phyloP scores from a whole-genome alignment of 2,329 filamentous ascomycete species.

The Stemphylium beticola region DNA sequence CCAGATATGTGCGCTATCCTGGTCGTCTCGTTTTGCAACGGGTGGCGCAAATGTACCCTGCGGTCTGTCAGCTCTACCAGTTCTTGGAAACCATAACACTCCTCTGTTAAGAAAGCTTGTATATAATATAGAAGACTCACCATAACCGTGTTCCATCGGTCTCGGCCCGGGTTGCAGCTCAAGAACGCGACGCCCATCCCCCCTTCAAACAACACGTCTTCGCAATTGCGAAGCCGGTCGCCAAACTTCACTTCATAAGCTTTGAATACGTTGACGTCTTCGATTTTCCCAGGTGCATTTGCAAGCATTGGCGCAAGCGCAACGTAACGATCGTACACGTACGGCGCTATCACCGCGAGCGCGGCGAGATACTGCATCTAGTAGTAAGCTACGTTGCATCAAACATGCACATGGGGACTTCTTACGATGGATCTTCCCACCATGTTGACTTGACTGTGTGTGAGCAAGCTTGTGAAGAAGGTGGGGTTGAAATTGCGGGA shows the following conservation, averaged over 20 bases:
- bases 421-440: slow-evolving; percentile 5
- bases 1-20: slow-evolving; percentile 43
- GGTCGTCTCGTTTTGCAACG: slow-evolving; percentile 9
- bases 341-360: slow-evolving; percentile 28
- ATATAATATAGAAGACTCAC: slow-evolving; percentile 29
- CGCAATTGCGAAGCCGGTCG: slow-evolving; percentile 51
- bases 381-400: background rate
- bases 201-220: slow-evolving; percentile 51
- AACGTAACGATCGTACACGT: slow-evolving; percentile 36
- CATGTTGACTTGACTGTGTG: background rate
- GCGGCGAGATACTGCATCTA: slow-evolving; percentile 16
- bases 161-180: slow-evolving; percentile 52
- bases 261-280: slow-evolving; percentile 31
- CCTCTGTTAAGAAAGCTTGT: no score
- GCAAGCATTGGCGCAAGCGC: slow-evolving; percentile 21
- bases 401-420: background rate
- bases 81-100: background rate
- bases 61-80: background rate
- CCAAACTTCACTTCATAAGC: slow-evolving; percentile 42
- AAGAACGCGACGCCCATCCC: slow-evolving; percentile 48
- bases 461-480: background rate
- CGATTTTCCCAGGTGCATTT: slow-evolving; percentile 30
- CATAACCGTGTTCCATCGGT: slow-evolving; percentile 56
- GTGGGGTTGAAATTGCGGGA: background rate
- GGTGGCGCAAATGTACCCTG: slow-evolving; percentile 39